Conservation (phyloP, 2,329 filamentous ascomycete species). For the Sarocladiaceae sp. region DNA sequence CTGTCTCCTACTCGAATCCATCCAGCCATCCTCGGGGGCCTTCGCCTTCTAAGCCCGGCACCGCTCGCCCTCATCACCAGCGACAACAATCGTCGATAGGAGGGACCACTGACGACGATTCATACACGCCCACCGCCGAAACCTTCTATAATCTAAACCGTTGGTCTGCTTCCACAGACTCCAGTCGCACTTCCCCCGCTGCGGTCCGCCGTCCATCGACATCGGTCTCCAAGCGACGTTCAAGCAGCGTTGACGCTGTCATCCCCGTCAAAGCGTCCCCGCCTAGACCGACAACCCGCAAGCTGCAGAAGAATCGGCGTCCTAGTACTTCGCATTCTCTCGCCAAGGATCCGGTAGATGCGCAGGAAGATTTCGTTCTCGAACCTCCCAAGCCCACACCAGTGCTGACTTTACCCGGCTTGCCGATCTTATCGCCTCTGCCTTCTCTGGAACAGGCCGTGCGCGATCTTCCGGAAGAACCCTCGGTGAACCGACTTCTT, state of each 20-base stretch:
- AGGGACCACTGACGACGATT: conserved; percentile 1
- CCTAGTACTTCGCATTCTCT: conserved; percentile 17
- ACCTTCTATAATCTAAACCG: conserved; percentile 43
- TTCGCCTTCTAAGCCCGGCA: conserved; percentile 7
- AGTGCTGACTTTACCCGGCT: neutral
- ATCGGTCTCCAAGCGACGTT: conserved; percentile 31
- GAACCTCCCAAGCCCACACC: neutral
- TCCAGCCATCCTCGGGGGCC: conserved; percentile 9
- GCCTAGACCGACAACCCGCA: conserved; percentile 26
- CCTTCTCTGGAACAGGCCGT: conserved; percentile 4
- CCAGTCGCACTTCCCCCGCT: conserved; percentile 36
- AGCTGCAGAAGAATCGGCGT: conserved; percentile 30
- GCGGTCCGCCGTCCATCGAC: conserved; percentile 24
- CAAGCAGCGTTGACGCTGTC: conserved; percentile 40
- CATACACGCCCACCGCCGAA: conserved; percentile 22
- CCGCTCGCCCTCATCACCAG: conserved; percentile 19
- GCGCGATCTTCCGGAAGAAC: neutral
- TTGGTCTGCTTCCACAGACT: conserved; percentile 47
- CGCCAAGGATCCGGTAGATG: neutral
- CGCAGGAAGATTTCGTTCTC: neutral
- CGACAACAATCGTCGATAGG: conserved; percentile 21
- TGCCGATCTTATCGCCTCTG: conserved; percentile 1
- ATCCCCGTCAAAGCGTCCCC: conserved; percentile 24
- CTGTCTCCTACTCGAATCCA: conserved; percentile 13
- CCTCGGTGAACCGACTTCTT: neutral